A percentile compares a stretch with the other conserved stretches of the same genome.
phyloP scores from a whole-genome alignment of 192 early-diverging fungal species.

The Backusella macrospora region DNA sequence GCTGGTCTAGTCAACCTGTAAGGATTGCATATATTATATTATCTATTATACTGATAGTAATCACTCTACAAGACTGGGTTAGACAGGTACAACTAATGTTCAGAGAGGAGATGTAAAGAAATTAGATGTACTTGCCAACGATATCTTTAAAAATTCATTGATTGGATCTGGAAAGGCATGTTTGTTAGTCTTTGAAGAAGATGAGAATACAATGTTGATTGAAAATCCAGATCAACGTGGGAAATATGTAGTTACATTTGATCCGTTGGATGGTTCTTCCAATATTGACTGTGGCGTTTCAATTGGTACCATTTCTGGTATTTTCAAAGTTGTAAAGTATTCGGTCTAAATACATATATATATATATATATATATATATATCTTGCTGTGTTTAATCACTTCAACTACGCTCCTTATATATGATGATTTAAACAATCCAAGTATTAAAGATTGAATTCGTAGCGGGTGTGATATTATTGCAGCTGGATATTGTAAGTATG shows the following conservation, averaged over 20 bases:
- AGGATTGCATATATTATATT: conserved; percentile 11
- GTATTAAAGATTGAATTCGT: conserved; percentile 77
- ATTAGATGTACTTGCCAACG: conserved; percentile 94
- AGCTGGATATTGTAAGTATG: conserved; percentile 97
- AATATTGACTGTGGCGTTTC: conserved; percentile 99
- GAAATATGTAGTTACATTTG: conserved; percentile 94
- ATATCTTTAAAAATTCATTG: conserved; percentile 96
- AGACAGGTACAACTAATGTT: conserved; percentile 84
- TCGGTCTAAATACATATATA: no score
- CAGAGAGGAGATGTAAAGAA: conserved; percentile 96
- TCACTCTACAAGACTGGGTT: conserved; percentile 63
- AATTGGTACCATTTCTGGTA: conserved; percentile 99
- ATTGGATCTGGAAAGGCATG: conserved; percentile 85
- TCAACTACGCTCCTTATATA: conserved; percentile 6
- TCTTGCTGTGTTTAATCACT: not conserved
- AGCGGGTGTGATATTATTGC: conserved; percentile 91
- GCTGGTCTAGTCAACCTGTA: conserved; percentile 94
- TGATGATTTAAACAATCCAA: conserved; percentile 48
- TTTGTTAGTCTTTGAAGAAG: conserved; percentile 95
- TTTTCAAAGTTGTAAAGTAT: conserved; percentile 80
- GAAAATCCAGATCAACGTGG: conserved; percentile 69
- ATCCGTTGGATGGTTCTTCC: conserved; percentile 93
- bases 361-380: no score
- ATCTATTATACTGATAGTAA: not conserved
- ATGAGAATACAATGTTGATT: conserved; percentile 90